Percentiles rank a stretch among this genome's conserved stretches.
These are phyloP conservation scores for Carex parvula DNA, from an alignment of 176 grass and related monocot species.

Conservation along the genomic window DNA sequence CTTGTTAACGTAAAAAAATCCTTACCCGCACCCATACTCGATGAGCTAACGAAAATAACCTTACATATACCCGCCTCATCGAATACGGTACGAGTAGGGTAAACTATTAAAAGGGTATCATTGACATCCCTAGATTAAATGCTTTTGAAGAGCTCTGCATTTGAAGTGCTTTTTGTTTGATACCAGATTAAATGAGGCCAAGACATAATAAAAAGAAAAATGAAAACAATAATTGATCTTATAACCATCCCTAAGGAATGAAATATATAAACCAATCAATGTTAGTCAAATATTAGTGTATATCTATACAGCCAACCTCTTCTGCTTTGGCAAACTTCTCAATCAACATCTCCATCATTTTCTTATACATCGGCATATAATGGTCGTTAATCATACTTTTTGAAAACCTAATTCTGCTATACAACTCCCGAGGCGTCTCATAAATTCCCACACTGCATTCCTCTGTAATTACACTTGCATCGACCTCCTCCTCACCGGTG, in stretches of 20 bases:
- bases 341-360: constrained; percentile 90
- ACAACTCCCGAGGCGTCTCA: constrained; percentile 67
- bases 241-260: not conserved
- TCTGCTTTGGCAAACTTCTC: constrained; percentile 75
- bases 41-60: no score
- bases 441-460: constrained; percentile 73
- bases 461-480: constrained; percentile 33
- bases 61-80: no score
- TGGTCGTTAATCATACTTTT: constrained; percentile 99
- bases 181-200: not conserved
- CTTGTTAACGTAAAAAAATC: no score
- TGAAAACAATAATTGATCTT: constrained; percentile 6
- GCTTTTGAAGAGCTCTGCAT: no score
- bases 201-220: not conserved
- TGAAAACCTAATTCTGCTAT: constrained; percentile 84
- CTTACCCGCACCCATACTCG: no score
- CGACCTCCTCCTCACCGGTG: constrained; percentile 17
- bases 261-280: constrained; percentile 32
- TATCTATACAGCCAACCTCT: constrained; percentile 52
- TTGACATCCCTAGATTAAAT: no score
- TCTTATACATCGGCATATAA: constrained; percentile 99
- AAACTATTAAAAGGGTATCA: no score
- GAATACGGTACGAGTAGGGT: no score
- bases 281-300: constrained; percentile 26
- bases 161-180: no score